These are phyloP conservation scores for Blastocystis sp. DNA, from an alignment of 352 stramenopile genomes.

Conservation along the genomic window DNA sequence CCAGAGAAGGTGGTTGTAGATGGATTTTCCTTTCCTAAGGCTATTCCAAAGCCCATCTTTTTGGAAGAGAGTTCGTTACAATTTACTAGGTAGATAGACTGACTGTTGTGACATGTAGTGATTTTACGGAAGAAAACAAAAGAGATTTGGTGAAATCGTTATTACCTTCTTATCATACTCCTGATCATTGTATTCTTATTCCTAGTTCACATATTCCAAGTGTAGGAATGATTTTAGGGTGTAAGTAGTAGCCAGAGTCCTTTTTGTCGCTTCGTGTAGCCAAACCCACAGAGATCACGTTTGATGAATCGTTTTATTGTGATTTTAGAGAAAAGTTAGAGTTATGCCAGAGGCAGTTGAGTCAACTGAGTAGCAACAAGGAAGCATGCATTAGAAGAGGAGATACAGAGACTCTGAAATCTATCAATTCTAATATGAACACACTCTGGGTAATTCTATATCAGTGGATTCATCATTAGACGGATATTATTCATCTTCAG, in stretches of 20 bases:
- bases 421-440: not conserved
- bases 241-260: not conserved
- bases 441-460: not conserved
- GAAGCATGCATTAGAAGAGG: not conserved
- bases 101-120: not conserved
- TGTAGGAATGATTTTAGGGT: not conserved
- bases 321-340: not conserved
- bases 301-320: not conserved
- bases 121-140: not conserved
- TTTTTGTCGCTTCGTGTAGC: not conserved
- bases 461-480: not conserved
- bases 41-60: conserved; percentile 10
- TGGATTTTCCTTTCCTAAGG: conserved; percentile 15
- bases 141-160: conserved; percentile 11
- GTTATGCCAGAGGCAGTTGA: not conserved
- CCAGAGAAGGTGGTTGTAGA: conserved; percentile 1
- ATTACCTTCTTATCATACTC: conserved; percentile 5
- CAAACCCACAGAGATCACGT: not conserved
- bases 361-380: not conserved
- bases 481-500: not conserved
- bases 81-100: not conserved
- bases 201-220: not conserved
- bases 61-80: not conserved
- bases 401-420: not conserved
- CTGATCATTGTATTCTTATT: conserved; percentile 12